Percentiles rank a stretch among this genome's conserved stretches.
Evolutionary conservation across 495 filamentous ascomycete genomes (phyloP).

Genomic region (Chaetomium fimeti): DNA sequence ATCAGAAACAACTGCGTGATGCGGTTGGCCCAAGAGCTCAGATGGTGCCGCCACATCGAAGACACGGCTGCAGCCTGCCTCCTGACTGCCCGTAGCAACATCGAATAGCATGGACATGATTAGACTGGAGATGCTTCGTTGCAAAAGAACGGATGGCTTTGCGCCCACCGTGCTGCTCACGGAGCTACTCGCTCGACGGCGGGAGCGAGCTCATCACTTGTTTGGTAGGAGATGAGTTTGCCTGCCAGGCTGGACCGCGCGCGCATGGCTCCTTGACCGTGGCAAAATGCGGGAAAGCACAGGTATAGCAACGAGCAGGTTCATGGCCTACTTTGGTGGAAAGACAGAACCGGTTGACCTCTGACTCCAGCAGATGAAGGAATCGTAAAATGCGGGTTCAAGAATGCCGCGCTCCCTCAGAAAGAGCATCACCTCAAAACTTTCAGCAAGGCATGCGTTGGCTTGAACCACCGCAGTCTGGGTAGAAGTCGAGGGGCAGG

Average conservation of each 20-base stretch:
- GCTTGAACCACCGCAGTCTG: background rate
- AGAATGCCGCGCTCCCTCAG: background rate
- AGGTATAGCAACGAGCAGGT: background rate
- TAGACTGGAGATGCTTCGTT: background rate
- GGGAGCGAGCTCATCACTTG: background rate
- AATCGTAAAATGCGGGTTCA: background rate
- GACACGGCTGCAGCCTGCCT: conserved; percentile 1
- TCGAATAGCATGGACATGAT: background rate
- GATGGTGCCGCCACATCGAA: conserved; percentile 13
- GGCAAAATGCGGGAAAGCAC: conserved; percentile 33
- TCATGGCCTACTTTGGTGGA: background rate
- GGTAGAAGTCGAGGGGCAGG: background rate
- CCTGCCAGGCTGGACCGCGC: conserved; percentile 18
- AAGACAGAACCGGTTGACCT: background rate
- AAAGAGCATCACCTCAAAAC: background rate
- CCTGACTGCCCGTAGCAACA: background rate
- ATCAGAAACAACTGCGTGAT: conserved; percentile 19
- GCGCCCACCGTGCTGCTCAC: background rate
- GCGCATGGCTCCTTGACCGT: conserved; percentile 24
- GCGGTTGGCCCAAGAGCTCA: conserved; percentile 20
- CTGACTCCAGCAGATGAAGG: background rate
- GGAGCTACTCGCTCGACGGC: background rate
- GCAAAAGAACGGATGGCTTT: too few species aligned
- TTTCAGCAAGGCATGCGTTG: background rate
- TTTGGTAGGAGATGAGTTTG: conserved; percentile 6